phyloP scores from a whole-genome alignment of 2,329 filamentous ascomycete species.

The Pestalotiopsis fici region DNA sequence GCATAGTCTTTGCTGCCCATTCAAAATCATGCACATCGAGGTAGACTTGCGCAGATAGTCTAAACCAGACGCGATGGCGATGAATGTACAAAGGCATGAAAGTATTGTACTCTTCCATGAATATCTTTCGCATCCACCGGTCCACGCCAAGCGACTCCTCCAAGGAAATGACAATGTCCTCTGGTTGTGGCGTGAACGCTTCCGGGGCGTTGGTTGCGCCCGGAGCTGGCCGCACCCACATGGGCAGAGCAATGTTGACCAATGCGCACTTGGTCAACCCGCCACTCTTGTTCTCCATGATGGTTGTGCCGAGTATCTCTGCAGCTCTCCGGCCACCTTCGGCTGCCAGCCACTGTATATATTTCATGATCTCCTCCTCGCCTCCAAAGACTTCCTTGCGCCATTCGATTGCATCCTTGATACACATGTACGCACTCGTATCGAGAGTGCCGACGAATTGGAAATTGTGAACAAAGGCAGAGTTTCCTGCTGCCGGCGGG shows the following conservation, averaged over 20 bases:
- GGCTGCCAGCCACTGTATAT: conserved; percentile 63
- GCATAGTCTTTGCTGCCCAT: conserved; percentile 62
- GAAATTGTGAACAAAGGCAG: conserved; percentile 69
- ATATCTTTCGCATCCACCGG: conserved; percentile 57
- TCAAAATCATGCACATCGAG: conserved; percentile 79
- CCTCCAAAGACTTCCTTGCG: conserved; percentile 70
- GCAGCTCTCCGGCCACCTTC: conserved; percentile 65
- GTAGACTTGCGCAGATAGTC: conserved; percentile 82
- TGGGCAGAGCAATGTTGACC: conserved; percentile 72
- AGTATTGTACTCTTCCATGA: conserved; percentile 66
- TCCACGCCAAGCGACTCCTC: conserved; percentile 39
- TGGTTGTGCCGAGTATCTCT: conserved; percentile 64
- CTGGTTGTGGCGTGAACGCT: not conserved
- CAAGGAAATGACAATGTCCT: conserved; percentile 22
- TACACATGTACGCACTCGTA: conserved; percentile 68
- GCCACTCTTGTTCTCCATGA: conserved; percentile 66
- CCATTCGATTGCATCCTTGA: conserved; percentile 73
- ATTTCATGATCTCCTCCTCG: conserved; percentile 68
- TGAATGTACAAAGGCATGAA: conserved; percentile 69
- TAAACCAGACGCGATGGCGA: conserved; percentile 64
- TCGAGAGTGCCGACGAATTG: conserved; percentile 79
- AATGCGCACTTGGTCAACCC: conserved; percentile 69
- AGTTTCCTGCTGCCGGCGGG: conserved; percentile 41
- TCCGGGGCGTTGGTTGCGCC: conserved; percentile 14
- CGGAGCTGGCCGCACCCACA: conserved; percentile 3